These are phyloP conservation scores for Pythium periplocum DNA, from an alignment of 352 stramenopile genomes.

Conservation along the genomic window DNA sequence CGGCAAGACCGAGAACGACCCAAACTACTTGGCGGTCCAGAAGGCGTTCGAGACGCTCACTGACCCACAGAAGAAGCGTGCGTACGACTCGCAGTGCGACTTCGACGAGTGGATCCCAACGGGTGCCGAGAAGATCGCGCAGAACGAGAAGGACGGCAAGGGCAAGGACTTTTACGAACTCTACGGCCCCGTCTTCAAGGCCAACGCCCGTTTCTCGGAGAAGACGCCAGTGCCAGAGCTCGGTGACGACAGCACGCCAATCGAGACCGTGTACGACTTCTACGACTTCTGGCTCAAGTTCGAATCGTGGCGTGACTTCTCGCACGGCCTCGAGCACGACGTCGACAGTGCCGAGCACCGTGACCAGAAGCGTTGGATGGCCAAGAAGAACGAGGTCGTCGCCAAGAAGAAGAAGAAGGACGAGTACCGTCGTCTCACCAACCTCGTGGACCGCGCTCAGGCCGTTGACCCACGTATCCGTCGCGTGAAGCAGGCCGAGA, in stretches of 20 bases:
- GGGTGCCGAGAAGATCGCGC: conserved; percentile 70
- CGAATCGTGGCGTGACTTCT: conserved; percentile 82
- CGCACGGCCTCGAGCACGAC: conserved; percentile 81
- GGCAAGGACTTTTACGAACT: conserved; percentile 86
- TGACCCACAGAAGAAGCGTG: conserved; percentile 78
- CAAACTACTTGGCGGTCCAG: conserved; percentile 85
- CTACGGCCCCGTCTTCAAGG: conserved; percentile 71
- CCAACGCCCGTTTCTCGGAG: conserved; percentile 79
- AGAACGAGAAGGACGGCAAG: conserved; percentile 53
- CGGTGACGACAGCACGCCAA: conserved; percentile 46
- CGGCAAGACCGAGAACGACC: conserved; percentile 85
- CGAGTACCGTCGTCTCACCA: conserved; percentile 77
- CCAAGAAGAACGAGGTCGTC: conserved; percentile 82
- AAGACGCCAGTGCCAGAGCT: conserved; percentile 71
- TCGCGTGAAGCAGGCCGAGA: conserved; percentile 78
- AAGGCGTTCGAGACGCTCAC: conserved; percentile 80
- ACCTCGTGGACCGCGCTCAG: conserved; percentile 72
- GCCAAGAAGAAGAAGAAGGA: conserved; percentile 89
- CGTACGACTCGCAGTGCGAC: conserved; percentile 84
- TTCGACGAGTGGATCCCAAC: conserved; percentile 80
- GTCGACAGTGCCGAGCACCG: conserved; percentile 79
- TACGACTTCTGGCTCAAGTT: conserved; percentile 91
- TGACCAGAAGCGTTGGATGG: conserved; percentile 86
- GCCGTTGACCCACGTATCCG: conserved; percentile 72
- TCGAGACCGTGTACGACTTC: conserved; percentile 73